These are phyloP conservation scores for Pyricularia sp. DNA, from an alignment of 2,329 filamentous ascomycete species.

Conservation along the genomic window DNA sequence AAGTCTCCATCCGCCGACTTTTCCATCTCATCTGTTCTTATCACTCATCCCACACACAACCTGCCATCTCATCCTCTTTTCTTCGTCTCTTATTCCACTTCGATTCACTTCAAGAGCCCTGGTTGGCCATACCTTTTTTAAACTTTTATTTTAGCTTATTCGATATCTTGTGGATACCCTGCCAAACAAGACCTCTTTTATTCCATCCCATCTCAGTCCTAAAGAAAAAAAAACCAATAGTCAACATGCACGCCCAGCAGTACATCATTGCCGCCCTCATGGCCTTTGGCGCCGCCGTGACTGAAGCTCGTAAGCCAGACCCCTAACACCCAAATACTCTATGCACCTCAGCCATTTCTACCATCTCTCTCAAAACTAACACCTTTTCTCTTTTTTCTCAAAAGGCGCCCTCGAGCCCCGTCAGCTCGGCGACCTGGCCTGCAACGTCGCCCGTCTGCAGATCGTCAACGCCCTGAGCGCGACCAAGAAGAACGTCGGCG, in stretches of 20 bases:
- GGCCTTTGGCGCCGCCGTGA: conserved; percentile 1
- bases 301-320: not conserved
- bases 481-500: not conserved
- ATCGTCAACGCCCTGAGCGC: not conserved
- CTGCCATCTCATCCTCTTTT: not conserved
- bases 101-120: not conserved
- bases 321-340: not conserved
- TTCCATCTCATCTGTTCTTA: not conserved
- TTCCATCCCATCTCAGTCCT: not conserved
- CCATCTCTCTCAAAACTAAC: not conserved
- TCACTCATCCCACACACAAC: not conserved
- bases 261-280: conserved; percentile 1
- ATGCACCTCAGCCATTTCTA: not conserved
- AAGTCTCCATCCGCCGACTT: not conserved
- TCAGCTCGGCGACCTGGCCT: not conserved
- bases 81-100: not conserved
- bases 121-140: not conserved
- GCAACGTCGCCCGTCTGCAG: not conserved
- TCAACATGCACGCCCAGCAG: conserved; percentile 2
- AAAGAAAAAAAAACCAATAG: not conserved
- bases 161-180: not conserved
- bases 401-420: not conserved
- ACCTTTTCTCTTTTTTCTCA: too few species aligned
- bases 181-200: not conserved
- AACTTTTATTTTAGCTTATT: not conserved